Conservation (phyloP, 768 basidiomycete genomes). For the Phanerodontia chrysosporium region DNA sequence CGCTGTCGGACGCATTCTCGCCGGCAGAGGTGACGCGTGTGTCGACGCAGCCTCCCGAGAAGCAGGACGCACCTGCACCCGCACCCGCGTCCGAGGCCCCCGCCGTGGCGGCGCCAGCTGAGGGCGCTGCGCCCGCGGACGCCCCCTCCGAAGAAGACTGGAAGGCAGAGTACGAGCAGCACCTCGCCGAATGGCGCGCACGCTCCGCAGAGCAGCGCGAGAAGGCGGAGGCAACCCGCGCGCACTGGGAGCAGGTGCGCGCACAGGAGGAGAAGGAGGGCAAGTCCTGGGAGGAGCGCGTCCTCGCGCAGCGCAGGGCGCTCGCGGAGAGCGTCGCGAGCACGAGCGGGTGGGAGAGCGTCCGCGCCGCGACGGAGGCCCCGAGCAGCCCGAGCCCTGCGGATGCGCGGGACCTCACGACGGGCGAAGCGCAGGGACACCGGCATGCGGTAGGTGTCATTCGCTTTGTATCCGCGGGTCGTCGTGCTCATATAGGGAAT, state of each 20-base stretch:
- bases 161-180: slow-evolving; percentile 66
- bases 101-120: background rate
- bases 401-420: slow-evolving; percentile 36
- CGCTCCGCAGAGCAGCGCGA: slow-evolving; percentile 67
- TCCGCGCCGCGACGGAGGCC: slow-evolving; percentile 21
- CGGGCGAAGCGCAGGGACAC: slow-evolving; percentile 30
- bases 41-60: slow-evolving; percentile 13
- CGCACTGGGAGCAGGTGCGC: slow-evolving; percentile 67
- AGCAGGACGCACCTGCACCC: slow-evolving; percentile 1
- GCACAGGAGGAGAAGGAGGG: slow-evolving; percentile 39
- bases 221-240: slow-evolving; percentile 72
- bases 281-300: slow-evolving; percentile 2
- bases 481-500: background rate
- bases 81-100: slow-evolving; percentile 1
- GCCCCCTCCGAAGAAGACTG: slow-evolving; percentile 32
- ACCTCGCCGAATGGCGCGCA: slow-evolving; percentile 66
- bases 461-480: slow-evolving; percentile 12
- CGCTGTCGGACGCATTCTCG: slow-evolving; percentile 26
- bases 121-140: slow-evolving; percentile 30
- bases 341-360: slow-evolving; percentile 33
- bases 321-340: slow-evolving; percentile 20
- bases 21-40: slow-evolving; percentile 21
- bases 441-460: slow-evolving; percentile 29
- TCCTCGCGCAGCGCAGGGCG: slow-evolving; percentile 17
- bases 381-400: slow-evolving; percentile 32